These are phyloP conservation scores for Trypanosoma theileri DNA, from an alignment of 208 protist species.

Conservation along the genomic window DNA sequence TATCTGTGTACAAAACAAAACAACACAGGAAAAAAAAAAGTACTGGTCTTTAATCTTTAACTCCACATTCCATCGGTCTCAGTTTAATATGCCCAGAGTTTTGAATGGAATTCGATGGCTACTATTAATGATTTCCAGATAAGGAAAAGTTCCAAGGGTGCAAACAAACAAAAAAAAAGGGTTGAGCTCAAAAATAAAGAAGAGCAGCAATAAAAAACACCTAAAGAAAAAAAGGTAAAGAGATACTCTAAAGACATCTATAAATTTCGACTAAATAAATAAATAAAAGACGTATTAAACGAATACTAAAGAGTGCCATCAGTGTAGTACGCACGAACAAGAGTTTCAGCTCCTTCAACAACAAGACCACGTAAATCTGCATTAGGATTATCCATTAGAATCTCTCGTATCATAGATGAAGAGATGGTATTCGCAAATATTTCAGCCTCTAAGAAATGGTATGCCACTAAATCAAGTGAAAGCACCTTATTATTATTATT, in stretches of 20 bases:
- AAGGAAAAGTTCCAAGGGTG: too few relatives aligned
- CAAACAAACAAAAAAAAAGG: too few relatives aligned
- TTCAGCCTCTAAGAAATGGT: conserved; percentile 47
- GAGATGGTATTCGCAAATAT: conserved; percentile 41
- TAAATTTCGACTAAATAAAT: not conserved
- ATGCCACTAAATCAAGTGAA: conserved; percentile 44
- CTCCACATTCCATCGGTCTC: too few relatives aligned
- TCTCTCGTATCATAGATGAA: conserved; percentile 53
- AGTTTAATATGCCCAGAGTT: too few relatives aligned
- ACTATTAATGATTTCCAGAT: too few relatives aligned
- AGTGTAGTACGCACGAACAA: conserved; percentile 19
- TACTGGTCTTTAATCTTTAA: too few relatives aligned
- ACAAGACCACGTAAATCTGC: conserved; percentile 11
- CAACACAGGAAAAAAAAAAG: too few relatives aligned
- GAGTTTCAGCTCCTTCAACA: not conserved
- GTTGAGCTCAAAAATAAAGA: too few relatives aligned
- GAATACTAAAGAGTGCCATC: not conserved
- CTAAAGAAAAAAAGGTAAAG: conserved; percentile 1
- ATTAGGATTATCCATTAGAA: conserved; percentile 21
- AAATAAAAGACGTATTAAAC: not conserved
- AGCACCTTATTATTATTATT: not conserved
- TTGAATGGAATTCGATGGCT: too few relatives aligned
- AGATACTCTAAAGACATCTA: not conserved
- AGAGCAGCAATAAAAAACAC: not conserved
- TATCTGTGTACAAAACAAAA: too few relatives aligned